Base-by-base conservation (phyloP, 106 monocot genomes). In the Dactylorhiza incarnata region DNA sequence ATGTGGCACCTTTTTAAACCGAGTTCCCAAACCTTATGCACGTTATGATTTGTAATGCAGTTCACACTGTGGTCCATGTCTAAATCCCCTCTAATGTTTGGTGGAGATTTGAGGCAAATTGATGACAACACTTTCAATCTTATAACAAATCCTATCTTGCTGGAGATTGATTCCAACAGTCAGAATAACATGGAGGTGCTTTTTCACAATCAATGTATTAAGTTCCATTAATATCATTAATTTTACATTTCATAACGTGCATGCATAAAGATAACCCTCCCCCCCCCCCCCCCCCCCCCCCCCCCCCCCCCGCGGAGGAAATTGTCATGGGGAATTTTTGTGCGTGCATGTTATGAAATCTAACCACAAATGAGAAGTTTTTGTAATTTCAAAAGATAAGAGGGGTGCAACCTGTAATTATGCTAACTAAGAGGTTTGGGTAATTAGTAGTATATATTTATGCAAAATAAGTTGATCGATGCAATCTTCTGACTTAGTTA, bases 81-180 rank as follows among this genome's bases (percentile, higher is more conserved):
- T 47, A 96, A 85, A 48, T 96, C 95, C 76, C 95, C 95, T 79
- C 93, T 96, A 51, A 96, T 93, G 82, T 96, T 84, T 90, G 95
- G 95, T 77, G 95, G 95, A 29, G 95, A 96, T 83, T 63, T 93
- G 58, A 90, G 88, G 80, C 77, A 88, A 22, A 80, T 88, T 59
- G 87, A 93, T 74, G 58, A 71, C 13, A 77, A 2, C 45, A 91
- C 95, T 45, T 84, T 84, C 46, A 76, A 37, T 78, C 85, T 96
- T 24, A 93, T 96, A 55, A 93, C 90, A 13, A 88, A 96, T 79
- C 90, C 90, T 78, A 89, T 76, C 14, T 73, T 96, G 37, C 52
- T 93, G 79, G 87, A 93, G 73, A 96, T 96, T 53, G 90, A 96
- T 71, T 82, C 85, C 75, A 87, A 89, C 82, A 93, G 90, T 48